Percentiles rank a stretch among this genome's conserved stretches.
phyloP scores from a whole-genome alignment of 352 stramenopile genomes.

The Phytopythium ostracodes region DNA sequence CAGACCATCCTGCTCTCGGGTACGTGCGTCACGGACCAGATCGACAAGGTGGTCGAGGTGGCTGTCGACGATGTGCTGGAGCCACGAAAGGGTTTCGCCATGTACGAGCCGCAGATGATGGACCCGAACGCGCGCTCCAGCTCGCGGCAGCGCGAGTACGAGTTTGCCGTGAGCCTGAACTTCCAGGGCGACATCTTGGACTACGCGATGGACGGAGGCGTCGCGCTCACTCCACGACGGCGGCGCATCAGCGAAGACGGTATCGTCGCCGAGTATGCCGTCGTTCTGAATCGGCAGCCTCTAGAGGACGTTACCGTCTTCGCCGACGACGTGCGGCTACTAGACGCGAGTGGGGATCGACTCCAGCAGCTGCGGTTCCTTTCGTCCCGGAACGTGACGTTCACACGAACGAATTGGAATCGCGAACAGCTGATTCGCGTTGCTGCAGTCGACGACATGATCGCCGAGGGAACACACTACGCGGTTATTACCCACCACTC shows the following conservation, averaged over 20 bases:
- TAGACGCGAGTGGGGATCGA: conserved; percentile 15
- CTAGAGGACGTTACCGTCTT: conserved; percentile 41
- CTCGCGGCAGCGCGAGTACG: conserved; percentile 24
- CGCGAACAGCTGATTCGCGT: conserved; percentile 57
- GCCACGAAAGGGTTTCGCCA: conserved; percentile 27
- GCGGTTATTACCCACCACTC: conserved; percentile 42
- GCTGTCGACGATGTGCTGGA: conserved; percentile 34
- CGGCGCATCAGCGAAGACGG: conserved; percentile 47
- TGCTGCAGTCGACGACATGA: conserved; percentile 44
- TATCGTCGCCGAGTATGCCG: conserved; percentile 45
- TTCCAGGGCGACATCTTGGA: conserved; percentile 56
- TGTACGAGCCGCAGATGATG: conserved; percentile 51
- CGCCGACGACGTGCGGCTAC: conserved; percentile 33
- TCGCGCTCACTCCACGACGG: conserved; percentile 47
- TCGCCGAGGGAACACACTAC: conserved; percentile 64
- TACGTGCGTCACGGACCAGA: conserved; percentile 34
- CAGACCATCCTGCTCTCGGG: conserved; percentile 54
- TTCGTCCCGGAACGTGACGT: conserved; percentile 24
- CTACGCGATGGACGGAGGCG: conserved; percentile 64
- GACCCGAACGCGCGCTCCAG: conserved; percentile 29
- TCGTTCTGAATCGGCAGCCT: conserved; percentile 67
- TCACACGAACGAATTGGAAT: conserved; percentile 65
- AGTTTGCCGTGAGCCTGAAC: conserved; percentile 55
- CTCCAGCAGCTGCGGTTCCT: conserved; percentile 49
- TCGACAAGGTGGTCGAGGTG: conserved; percentile 41